Base-by-base conservation (phyloP, 306 rosid genomes). In the Glycine soja region DNA sequence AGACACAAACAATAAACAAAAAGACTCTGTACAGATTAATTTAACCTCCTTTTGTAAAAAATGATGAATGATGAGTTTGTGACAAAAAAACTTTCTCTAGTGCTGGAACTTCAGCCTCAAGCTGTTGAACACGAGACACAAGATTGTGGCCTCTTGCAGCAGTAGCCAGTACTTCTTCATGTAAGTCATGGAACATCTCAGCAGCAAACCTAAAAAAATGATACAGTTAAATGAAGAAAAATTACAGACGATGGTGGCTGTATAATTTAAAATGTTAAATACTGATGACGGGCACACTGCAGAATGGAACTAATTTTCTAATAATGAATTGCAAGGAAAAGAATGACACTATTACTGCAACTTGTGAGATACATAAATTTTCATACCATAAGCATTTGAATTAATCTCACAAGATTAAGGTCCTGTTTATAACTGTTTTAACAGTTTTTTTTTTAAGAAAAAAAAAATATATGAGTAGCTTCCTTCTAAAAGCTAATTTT, bases 81-180 rank as follows among this genome's bases (percentile, higher is more conserved):
- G 95, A 86, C 52, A 93, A 86, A 79, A 93, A 85, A 30, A 83
- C 91, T 89, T 88, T 93, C 85, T 96, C 99, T 67, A 93, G 83
- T 34, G 92, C 82, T 74, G 99, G 99, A 92, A 92, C 87, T 67
- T 96, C 99, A 66, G 95, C 91, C 89, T 96, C 99, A 62, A 96
- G 92, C 86, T 96, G 99, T 76, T 93, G 98, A 64, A 93, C 92
- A 52, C 99, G 99, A 82, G 81, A 88, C 84, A 88, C 71, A 69
- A 96, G 95, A 74, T 89, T 81, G 64, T 92, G 98, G 75, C 99
- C 92, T 87, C 99, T 90, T 58, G 92, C 90, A 54, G 98, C 81
- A 2, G 99, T 96, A 56, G 89, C 87, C 88, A 96, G 85, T 75
- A 96, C 99, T 78, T 96, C 99, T 87, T 96, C 99, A 81, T 96